These are phyloP conservation scores for Coemansia reversa DNA, from an alignment of 192 early-diverging fungal species.

Conservation along the genomic window DNA sequence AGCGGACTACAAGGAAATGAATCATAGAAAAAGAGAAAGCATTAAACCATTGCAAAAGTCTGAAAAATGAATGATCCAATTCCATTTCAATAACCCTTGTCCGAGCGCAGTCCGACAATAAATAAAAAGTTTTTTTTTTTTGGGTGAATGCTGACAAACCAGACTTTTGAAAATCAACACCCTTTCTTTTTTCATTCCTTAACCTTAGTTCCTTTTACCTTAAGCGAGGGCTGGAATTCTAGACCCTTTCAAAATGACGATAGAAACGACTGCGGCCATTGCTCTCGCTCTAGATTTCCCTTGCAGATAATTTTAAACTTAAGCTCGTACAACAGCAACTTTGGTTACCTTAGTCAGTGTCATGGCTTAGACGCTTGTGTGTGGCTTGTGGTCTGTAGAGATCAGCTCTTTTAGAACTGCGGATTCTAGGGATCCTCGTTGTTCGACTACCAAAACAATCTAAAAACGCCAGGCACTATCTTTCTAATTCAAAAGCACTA, in stretches of 20 bases:
- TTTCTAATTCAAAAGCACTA: background rate
- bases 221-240: background rate
- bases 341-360: background rate
- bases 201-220: background rate
- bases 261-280: background rate
- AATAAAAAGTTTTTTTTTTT: background rate
- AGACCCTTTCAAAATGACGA: background rate
- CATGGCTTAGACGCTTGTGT: background rate
- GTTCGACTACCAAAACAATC: background rate
- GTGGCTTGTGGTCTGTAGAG: background rate
- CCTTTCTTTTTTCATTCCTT: too few species aligned
- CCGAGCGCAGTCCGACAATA: background rate
- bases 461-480: background rate
- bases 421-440: background rate
- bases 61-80: background rate
- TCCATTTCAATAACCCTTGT: background rate
- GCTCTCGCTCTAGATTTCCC: background rate
- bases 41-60: background rate
- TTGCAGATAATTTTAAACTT: background rate
- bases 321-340: background rate
- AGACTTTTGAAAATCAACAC: background rate
- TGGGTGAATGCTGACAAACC: background rate
- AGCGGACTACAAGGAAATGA: background rate
- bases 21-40: background rate
- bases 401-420: background rate